Base-by-base conservation (phyloP, 1,284 basidiomycete species). In the Butyriboletus appendiculatus region DNA sequence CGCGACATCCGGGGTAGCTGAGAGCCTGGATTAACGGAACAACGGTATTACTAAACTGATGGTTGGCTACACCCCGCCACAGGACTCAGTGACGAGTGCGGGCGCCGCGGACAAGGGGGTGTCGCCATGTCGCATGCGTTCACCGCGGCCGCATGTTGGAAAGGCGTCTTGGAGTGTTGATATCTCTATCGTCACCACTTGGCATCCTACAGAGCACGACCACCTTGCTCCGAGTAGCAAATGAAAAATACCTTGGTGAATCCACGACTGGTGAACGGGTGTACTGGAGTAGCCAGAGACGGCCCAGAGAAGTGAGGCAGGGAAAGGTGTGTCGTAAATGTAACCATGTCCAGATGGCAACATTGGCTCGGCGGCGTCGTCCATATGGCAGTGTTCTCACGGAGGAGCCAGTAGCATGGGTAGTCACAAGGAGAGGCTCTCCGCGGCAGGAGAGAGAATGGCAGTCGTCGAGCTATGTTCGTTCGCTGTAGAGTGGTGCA, bases 41-140 rank as follows among this genome's bases (percentile, higher is more conserved):
- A 3, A 16, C 1, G 18, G 33, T 32, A 9, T 20, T 42, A 32
- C 41, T 20, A 2, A 28, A 20, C 34, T 28, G 8, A n/a, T 20
- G n/a, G 50, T 45, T 22, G 38, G n/a, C 11, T 18, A 18, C 14
- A 1, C 20, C 53, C 22, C 18, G 45, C 51, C 20, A 14, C 30
- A 35, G 11, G 35, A 39, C 22, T 16, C 5, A 32, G 26, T 42
- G 44, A 48, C 14, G 35, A 37, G 26, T 35, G 26, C 41, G 45
- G 34, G 61, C 24, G 34, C 64, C 64, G 62, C 64, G 64, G 62
- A 54, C 43, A 15, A 48, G 45, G 12, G 47, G 12, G 47, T 44
- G 48, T 33, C 56, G 48, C 43, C 37, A 41, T 44, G 49, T 42
- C 38, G 57, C 50, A 39, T 47, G 43, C 24, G 39, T 62, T 50